Evolutionary conservation across 768 basidiomycete species (phyloP), one percentile per base, ranked within the genome.

Genomic region (Auriscalpium vulgare): DNA sequence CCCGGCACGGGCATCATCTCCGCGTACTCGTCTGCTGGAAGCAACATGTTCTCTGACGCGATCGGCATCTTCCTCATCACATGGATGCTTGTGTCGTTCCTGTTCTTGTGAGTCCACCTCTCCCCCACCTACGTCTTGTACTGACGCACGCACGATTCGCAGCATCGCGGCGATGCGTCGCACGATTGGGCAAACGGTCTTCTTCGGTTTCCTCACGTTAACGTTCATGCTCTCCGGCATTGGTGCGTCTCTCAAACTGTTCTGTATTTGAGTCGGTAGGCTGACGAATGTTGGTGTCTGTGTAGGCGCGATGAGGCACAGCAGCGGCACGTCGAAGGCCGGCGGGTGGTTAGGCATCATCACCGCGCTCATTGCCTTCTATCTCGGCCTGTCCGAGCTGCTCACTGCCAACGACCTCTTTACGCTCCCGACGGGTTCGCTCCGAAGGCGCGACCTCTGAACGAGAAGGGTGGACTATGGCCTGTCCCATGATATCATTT

Each of bases 51-150:
- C 13, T 49, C 62, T 7, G 76, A 78, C 48, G 90, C 87, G 0
- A 62, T 93, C 10, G 89, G 85, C 2, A 85, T 92, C 56, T 92
- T 80, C 71, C 75, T 92, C 23, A 74, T 81, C 47, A 74, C 82
- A 16, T 93, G 91, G 91, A 80, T 79, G 63, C 69, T 89, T 57
- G 71, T 91, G 35, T 88, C 90, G 0, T 77, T 81, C 69, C 68
- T 88, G 64, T 74, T 90, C 61, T 57, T 83, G 88, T 90, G 54
- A 63, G 83, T 74, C 29, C 7, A 38, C n/a, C 40, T n/a, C 3
- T 13, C 10, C 36, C 21, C 10, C n/a, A n/a, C 47, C 54, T 21
- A 14, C 4, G 10, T 10, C 5, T 47, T 2, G 11, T 38, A 13
- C 49, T 21, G 44, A 35, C 19, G 5, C 35, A 34, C 47, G 1